Evolutionary conservation across 371 early-diverging fungal species (phyloP).

Genomic region (Mucor lusitanicus): DNA sequence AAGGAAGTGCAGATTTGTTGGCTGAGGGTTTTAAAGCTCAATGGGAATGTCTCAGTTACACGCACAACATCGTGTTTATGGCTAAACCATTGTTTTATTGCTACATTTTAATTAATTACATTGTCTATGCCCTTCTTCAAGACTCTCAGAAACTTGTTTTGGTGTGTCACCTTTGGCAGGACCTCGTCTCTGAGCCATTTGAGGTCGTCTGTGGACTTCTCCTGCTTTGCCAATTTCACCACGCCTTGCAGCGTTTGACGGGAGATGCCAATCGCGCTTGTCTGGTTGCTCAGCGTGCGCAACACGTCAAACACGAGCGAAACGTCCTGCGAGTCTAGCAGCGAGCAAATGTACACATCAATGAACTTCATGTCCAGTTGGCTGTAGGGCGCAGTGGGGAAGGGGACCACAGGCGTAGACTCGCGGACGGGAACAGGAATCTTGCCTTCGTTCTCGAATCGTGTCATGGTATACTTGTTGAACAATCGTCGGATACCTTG

Average conservation of each 20-base stretch:
- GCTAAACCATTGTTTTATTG: neutral
- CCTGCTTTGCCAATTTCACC: constrained; percentile 18
- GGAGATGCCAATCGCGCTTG: constrained; percentile 9
- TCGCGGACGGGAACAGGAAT: constrained; percentile 48
- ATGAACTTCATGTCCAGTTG: constrained; percentile 42
- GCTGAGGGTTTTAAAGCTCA: neutral
- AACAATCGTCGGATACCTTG: constrained; percentile 23
- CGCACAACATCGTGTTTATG: neutral
- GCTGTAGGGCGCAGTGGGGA: constrained; percentile 49
- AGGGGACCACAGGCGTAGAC: constrained; percentile 32
- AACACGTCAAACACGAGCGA: constrained; percentile 46
- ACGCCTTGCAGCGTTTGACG: constrained; percentile 7
- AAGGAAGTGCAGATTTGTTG: neutral
- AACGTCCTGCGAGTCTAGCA: constrained; percentile 42
- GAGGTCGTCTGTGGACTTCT: constrained; percentile 19
- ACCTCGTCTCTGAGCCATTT: constrained; percentile 15
- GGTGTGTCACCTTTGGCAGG: constrained; percentile 11
- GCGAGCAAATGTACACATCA: constrained; percentile 35
- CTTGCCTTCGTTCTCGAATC: constrained; percentile 39
- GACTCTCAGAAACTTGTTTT: constrained; percentile 10
- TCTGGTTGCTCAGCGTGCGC: constrained; percentile 31
- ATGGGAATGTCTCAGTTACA: neutral
- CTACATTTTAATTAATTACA: neutral
- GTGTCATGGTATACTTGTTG: constrained; percentile 44
- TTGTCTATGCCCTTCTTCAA: constrained; percentile 7